These are phyloP conservation scores for Cladosporium sp. DNA, from an alignment of 2,329 filamentous ascomycete species.

Conservation along the genomic window DNA sequence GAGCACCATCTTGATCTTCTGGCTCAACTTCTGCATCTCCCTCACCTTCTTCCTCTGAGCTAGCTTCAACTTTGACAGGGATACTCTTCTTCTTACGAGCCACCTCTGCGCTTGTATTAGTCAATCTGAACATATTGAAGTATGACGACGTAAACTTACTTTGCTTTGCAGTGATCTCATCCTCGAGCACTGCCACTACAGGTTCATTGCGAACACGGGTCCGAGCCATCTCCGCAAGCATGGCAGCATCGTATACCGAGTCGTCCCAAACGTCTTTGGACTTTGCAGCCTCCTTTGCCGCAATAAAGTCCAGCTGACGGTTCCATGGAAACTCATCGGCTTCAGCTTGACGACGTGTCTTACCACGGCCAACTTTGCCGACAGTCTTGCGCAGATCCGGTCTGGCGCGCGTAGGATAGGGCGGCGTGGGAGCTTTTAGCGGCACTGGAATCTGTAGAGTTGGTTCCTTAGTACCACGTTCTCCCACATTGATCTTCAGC, in stretches of 20 bases:
- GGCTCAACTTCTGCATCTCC: constrained; percentile 11
- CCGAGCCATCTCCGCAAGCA: constrained; percentile 23
- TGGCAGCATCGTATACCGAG: constrained; percentile 24
- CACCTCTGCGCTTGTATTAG: constrained; percentile 14
- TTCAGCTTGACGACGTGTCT: constrained; percentile 23
- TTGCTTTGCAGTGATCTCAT: constrained; percentile 25
- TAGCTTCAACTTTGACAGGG: constrained; percentile 11
- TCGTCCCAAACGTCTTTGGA: constrained; percentile 27
- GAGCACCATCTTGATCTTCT: not conserved
- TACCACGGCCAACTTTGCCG: constrained; percentile 18
- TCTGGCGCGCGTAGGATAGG: constrained; percentile 13
- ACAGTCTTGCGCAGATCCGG: constrained; percentile 16
- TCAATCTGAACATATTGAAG: not conserved
- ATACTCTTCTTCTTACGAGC: constrained; percentile 21
- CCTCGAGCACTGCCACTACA: constrained; percentile 24
- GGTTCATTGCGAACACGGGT: constrained; percentile 24
- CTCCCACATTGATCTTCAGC: constrained; percentile 1
- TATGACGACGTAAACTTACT: constrained; percentile 18
- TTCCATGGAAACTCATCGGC: constrained; percentile 31
- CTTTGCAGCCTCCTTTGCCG: constrained; percentile 20
- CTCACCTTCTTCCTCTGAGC: constrained; percentile 15
- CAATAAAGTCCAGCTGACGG: constrained; percentile 25
- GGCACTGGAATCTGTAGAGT: not conserved
- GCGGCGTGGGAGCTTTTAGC: constrained; percentile 7
- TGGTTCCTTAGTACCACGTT: not conserved